phyloP scores from a whole-genome alignment of 192 early-diverging fungal species.

The Backusella macrospora region DNA sequence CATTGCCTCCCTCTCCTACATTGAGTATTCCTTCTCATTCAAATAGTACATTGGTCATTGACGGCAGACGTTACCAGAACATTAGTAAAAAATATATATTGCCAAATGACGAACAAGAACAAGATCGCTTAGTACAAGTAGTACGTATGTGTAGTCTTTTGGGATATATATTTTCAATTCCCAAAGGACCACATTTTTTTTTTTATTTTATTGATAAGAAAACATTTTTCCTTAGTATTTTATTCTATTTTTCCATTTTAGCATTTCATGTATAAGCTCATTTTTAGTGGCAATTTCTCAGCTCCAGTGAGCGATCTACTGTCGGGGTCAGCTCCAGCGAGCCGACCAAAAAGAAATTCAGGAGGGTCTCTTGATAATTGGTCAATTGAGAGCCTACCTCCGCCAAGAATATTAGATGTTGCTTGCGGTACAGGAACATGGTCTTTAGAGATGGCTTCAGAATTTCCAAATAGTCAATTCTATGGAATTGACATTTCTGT shows the following conservation, averaged over 20 bases:
- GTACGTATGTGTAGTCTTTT: slow-evolving; percentile 20
- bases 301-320: slow-evolving; percentile 32
- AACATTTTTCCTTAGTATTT: neutral
- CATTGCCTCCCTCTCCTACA: slow-evolving; percentile 5
- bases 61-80: slow-evolving; percentile 23
- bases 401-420: neutral
- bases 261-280: slow-evolving; percentile 7
- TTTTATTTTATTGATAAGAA: neutral
- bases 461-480: slow-evolving; percentile 35
- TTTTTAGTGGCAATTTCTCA: slow-evolving; percentile 29
- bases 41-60: neutral
- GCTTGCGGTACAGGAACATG: slow-evolving; percentile 22
- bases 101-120: slow-evolving; percentile 37
- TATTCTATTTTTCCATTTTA: slow-evolving; percentile 4
- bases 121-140: slow-evolving; percentile 33
- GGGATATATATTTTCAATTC: too few relatives aligned
- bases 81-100: slow-evolving; percentile 22
- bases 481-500: slow-evolving; percentile 40
- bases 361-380: neutral
- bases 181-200: too few relatives aligned
- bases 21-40: neutral
- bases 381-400: slow-evolving; percentile 12
- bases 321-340: neutral
- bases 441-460: slow-evolving; percentile 44
- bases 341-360: slow-evolving; percentile 13